Evolutionary conservation across 2,329 filamentous ascomycete genomes (phyloP), one percentile per base, ranked within the genome.

Genomic region (Anisogramma anomala): DNA sequence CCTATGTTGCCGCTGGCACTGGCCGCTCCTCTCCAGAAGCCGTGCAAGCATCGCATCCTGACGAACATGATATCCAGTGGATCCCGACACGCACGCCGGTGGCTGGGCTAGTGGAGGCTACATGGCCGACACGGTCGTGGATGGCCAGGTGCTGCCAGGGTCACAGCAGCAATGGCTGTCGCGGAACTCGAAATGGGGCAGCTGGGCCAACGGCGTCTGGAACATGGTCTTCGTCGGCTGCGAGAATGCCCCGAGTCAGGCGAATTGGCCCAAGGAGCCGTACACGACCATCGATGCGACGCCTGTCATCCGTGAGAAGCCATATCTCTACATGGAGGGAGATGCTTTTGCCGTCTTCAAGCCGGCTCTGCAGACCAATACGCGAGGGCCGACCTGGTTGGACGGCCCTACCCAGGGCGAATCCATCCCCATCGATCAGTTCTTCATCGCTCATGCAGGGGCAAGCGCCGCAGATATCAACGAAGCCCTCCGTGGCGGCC

Each of bases 141-240:
- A 58, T 22, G 36, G 50, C 17, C 50, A 53, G 31, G 52, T 58
- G 17, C 51, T 58, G 10, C 56, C 56, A 10, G 56, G 56, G 11
- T 58, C 56, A 14, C 56, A 58, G 40, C 56, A 58, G 46, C 56
- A 58, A 41, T 58, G 56, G 56, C 42, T 58, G 10, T 58, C 56
- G 10, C 52, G 56, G 13, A 58, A 58, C 41, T 56, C 55, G 18
- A 50, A 35, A 43, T 58, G 57, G 32, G 56, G 55, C 7, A 55
- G 50, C 35, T 58, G 56, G 56, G 53, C 55, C 1, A 58, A 58
- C 26, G 56, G 49, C 10, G 56, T 58, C 2, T 58, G 56, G 56
- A 58, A 58, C 19, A 58, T 58, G 56, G 56, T 58, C 6, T 58
- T 58, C 17, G 53, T 58, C 6, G 56, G 56, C 5, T 55, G 57